These are phyloP conservation scores for Beauveria bassiana DNA, from an alignment of 2,329 filamentous ascomycete species.

Conservation along the genomic window DNA sequence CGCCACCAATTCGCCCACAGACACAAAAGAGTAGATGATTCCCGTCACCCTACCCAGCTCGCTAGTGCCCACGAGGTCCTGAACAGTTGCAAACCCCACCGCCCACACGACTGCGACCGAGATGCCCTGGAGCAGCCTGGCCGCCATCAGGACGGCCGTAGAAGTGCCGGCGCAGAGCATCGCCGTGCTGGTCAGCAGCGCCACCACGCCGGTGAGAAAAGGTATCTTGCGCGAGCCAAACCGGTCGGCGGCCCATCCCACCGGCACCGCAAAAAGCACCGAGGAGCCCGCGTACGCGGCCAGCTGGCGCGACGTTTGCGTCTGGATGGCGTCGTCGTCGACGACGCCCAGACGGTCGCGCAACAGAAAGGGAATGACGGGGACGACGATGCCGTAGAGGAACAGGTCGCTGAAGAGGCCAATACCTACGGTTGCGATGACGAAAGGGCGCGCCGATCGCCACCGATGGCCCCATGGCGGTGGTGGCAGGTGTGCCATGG, in stretches of 20 bases:
- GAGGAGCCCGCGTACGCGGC: neutral
- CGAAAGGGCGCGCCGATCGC: neutral
- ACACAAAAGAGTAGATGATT: neutral
- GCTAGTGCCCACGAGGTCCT: neutral
- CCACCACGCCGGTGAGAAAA: neutral
- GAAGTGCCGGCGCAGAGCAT: neutral
- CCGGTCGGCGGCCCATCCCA: neutral
- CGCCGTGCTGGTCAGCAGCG: neutral
- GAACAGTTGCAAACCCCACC: neutral
- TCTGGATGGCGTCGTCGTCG: neutral
- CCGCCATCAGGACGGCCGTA: neutral
- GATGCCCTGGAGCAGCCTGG: neutral
- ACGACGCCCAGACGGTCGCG: slow-evolving; percentile 8
- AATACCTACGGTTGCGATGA: slow-evolving; percentile 1
- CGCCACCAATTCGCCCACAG: neutral
- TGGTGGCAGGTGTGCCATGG: neutral
- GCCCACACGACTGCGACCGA: neutral
- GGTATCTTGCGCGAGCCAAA: neutral
- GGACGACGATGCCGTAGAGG: slow-evolving; percentile 13
- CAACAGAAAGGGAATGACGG: slow-evolving; percentile 10
- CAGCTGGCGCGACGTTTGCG: neutral
- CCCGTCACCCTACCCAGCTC: neutral
- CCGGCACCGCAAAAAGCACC: neutral
- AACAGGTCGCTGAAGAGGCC: slow-evolving; percentile 12
- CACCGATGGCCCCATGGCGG: neutral